Evolutionary conservation across 2,329 filamentous ascomycete species (phyloP), one percentile per base, ranked within the genome.

Genomic region (Pseudocercospora fijiensis): DNA sequence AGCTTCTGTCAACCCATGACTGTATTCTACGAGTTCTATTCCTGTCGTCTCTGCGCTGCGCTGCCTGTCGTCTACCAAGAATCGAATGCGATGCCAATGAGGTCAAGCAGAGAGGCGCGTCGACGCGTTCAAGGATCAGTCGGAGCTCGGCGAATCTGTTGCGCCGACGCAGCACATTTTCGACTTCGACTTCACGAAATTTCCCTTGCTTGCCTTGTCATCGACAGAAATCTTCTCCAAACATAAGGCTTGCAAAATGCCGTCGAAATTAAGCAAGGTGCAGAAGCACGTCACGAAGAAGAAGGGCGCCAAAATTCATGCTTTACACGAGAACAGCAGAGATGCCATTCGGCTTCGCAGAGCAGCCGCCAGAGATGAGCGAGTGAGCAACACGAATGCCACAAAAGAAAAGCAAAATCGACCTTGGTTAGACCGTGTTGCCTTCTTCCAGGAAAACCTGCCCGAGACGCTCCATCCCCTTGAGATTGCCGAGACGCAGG

Each of bases 261-360:
- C 91, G 13, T 76, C 76, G 67, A 89, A 87, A 74, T 80, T 97
- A 6, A 81, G 86, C 67, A 98, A 97, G 76, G 90, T 95, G 20
- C 86, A 90, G 67, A 98, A 98, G 80, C 87, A 92, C 68, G 94
- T 98, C 68, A 82, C 87, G 33, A 96, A 96, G 81, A 97, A 96
- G 85, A 97, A 97, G 84, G 86, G 87, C 68, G 87, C 87, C 20
- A 86, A 87, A 43, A 84, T 91, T 53, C 88, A 88, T 28, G 84
- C 89, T 11, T 83, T 98, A 22, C 94, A 98, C 74, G 90, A 92
- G 77, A 92, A 92, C 76, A 96, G 92, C 65, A 85, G 95, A 69
- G 91, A 98, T 81, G 90, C 92, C 3, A 86, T 89, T 73, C 86
- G 91, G 58, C 81, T 98, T 67, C 89, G 92, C 76, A 86, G 88